Evolutionary conservation across 768 basidiomycete genomes (phyloP), one percentile per base, ranked within the genome.

Genomic region (Mycena vulgaris): DNA sequence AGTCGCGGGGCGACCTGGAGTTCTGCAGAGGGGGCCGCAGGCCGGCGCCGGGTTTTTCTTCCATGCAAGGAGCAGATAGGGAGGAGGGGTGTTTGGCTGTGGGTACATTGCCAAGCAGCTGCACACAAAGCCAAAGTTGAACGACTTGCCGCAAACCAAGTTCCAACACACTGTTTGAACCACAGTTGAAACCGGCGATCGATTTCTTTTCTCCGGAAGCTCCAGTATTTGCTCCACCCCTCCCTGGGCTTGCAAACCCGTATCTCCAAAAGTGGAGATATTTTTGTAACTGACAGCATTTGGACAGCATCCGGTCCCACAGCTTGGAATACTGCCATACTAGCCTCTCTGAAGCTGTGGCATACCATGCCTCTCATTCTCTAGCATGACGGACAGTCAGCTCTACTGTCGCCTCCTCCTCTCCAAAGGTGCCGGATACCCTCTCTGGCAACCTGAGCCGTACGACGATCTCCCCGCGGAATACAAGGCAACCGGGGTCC

Each of bases 21-120:
- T 87, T 86, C 23, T 86, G 87, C 53, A 92, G 80, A 7, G 91
- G 91, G 13, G 88, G 86, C 39, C 74, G 75, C 40, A 89, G 78
- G 21, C 48, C 45, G 17, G 66, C 53, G 39, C 55, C 37, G 5
- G 23, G 48, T 30, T 52, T 64, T 59, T 60, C 63, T 31, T 66
- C 68, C 62, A 66, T 66, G 9, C 19, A 47, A 21, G 31, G 21
- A 53, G 23, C 62, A 66, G 63, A 7, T 17, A 47, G 10, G 31
- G 21, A 53, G 23, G 55, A 27, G 10, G 6, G 2, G 35, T 40
- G 63, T 52, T 63, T 58, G 48, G 65, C 30, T 49, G 10, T 30
- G 35, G 35, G 31, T 17, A 27, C 21, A 23, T 7, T 5, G 23
- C 45, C 42, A 47, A 60, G 4, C 23, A 31, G 1, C 61, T n/a